These are phyloP conservation scores for Aspergillus novofumigatus DNA, from an alignment of 2,329 filamentous ascomycete genomes.

Conservation along the genomic window DNA sequence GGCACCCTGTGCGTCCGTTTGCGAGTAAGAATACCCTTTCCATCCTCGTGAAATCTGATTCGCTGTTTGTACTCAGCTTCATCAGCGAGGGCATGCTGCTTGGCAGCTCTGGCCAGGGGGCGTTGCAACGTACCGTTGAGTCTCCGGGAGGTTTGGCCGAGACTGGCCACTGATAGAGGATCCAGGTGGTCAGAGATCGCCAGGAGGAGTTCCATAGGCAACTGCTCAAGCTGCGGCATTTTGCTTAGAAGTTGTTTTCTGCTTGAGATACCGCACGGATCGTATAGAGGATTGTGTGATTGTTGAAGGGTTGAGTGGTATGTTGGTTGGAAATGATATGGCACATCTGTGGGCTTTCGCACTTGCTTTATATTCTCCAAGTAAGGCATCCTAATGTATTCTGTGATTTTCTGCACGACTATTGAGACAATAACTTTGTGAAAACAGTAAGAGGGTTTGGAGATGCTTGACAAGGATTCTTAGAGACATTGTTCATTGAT, in stretches of 20 bases:
- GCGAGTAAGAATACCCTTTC: background rate
- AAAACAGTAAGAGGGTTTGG: background rate
- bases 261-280: background rate
- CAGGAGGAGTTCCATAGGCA: background rate
- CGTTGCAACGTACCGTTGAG: background rate
- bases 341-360: background rate
- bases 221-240: background rate
- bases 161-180: background rate
- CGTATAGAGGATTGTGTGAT: background rate
- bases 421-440: background rate
- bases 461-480: background rate
- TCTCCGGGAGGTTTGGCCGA: background rate
- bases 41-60: background rate
- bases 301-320: background rate
- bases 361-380: background rate
- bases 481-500: background rate
- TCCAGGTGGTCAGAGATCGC: background rate
- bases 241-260: background rate
- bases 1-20: background rate
- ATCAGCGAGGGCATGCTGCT: background rate
- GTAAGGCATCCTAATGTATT: background rate
- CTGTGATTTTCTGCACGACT: background rate
- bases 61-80: constrained; percentile 1
- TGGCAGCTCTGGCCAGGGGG: background rate
- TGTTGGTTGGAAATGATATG: background rate